A percentile compares a stretch with the other conserved stretches of the same genome.
phyloP scores from a whole-genome alignment of 208 protist genomes.

The Leishmania gerbilli region DNA sequence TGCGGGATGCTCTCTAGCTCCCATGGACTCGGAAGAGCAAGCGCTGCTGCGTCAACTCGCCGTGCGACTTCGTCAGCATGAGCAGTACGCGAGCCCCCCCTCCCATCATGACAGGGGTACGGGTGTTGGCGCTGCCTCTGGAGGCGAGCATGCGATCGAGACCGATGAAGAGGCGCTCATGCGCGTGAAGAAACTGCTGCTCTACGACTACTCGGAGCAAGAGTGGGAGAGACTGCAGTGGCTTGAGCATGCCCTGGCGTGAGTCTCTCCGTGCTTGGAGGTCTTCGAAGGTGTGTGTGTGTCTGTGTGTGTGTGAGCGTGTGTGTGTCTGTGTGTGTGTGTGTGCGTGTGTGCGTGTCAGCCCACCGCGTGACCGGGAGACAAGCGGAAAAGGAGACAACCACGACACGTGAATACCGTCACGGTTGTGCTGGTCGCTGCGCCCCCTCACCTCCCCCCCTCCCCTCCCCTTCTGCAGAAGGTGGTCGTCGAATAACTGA shows the following conservation, averaged over 20 bases:
- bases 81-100: background rate
- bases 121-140: constrained; percentile 7
- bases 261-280: background rate
- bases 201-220: constrained; percentile 50
- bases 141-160: background rate
- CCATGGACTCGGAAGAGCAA: background rate
- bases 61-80: background rate
- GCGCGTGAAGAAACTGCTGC: constrained; percentile 38
- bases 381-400: background rate
- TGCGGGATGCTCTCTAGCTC: background rate
- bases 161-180: constrained; percentile 14
- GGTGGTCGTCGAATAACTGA: background rate
- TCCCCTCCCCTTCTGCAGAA: background rate
- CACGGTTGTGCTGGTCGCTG: background rate
- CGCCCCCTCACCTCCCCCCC: background rate
- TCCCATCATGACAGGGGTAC: background rate
- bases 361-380: background rate
- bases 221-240: constrained; percentile 60
- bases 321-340: background rate
- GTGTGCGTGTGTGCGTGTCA: background rate
- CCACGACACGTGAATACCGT: background rate
- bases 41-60: constrained; percentile 13
- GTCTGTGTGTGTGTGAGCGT: background rate
- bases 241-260: constrained; percentile 23
- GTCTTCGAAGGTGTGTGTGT: background rate